Conservation (phyloP, 2,329 filamentous ascomycete genomes). For the Pseudogymnoascus sp. region DNA sequence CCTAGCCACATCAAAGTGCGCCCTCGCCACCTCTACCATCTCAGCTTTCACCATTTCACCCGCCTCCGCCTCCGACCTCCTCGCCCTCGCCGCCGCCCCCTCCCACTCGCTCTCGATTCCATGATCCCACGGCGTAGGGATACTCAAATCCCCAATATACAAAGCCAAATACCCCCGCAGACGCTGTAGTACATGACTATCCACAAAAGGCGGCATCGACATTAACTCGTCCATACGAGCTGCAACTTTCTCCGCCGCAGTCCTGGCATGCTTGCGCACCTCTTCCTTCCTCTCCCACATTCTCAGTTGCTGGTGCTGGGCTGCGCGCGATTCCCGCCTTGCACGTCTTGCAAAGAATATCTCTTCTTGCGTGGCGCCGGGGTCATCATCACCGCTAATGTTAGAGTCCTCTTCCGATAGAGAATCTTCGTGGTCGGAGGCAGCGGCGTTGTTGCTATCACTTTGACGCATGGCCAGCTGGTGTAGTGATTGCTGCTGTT, state of each 20-base stretch:
- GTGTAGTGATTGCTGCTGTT: slow-evolving; percentile 42
- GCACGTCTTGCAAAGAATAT: slow-evolving; percentile 3
- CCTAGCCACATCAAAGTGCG: slow-evolving; percentile 33
- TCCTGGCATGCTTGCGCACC: slow-evolving; percentile 21
- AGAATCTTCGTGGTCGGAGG: slow-evolving; percentile 23
- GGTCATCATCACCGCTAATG: slow-evolving; percentile 16
- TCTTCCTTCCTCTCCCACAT: slow-evolving; percentile 25
- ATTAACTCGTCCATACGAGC: slow-evolving; percentile 65
- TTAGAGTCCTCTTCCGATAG: slow-evolving; percentile 22
- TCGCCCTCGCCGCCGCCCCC: slow-evolving; percentile 14
- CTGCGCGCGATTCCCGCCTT: slow-evolving; percentile 15
- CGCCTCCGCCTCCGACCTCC: slow-evolving; percentile 19
- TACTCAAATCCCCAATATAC: slow-evolving; percentile 64
- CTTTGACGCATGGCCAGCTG: slow-evolving; percentile 22
- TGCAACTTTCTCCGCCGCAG: slow-evolving; percentile 55
- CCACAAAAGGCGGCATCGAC: slow-evolving; percentile 61
- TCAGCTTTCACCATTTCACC: slow-evolving; percentile 23
- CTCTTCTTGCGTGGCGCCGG: slow-evolving; percentile 16
- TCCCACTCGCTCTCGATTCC: slow-evolving; percentile 16
- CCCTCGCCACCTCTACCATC: slow-evolving; percentile 31
- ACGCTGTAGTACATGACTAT: slow-evolving; percentile 58
- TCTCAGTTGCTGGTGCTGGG: slow-evolving; percentile 2
- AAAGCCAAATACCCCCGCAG: slow-evolving; percentile 67
- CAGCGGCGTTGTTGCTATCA: slow-evolving; percentile 11
- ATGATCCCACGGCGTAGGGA: slow-evolving; percentile 30